A percentile compares a stretch with the other conserved stretches of the same genome.
These are phyloP conservation scores for Diaporthe amygdali DNA, from an alignment of 2,329 filamentous ascomycete species.

Conservation along the genomic window DNA sequence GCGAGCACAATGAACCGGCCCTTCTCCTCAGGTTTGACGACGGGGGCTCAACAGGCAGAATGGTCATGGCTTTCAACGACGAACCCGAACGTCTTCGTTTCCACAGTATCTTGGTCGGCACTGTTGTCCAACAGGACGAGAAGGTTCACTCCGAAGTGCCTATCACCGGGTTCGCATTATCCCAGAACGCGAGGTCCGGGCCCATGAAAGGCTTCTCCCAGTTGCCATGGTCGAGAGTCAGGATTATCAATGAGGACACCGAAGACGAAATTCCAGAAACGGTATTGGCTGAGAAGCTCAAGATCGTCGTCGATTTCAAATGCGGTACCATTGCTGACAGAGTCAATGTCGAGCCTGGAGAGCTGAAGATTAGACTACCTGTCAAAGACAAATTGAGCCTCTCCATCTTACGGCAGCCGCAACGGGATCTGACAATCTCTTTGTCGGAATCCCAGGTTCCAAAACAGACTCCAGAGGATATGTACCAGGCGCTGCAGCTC, in stretches of 20 bases:
- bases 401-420: constrained; percentile 72
- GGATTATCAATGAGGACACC: constrained; percentile 75
- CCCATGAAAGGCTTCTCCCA: constrained; percentile 55
- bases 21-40: constrained; percentile 75
- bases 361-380: constrained; percentile 70
- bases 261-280: constrained; percentile 68
- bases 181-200: constrained; percentile 55
- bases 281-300: constrained; percentile 77
- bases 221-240: constrained; percentile 69
- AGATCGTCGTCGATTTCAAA: constrained; percentile 76
- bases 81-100: constrained; percentile 73
- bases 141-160: constrained; percentile 73
- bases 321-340: constrained; percentile 83
- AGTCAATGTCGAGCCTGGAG: constrained; percentile 80
- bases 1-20: constrained; percentile 72
- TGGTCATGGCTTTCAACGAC: constrained; percentile 79
- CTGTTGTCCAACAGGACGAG: constrained; percentile 71
- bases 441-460: constrained; percentile 71
- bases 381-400: constrained; percentile 66
- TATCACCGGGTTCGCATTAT: constrained; percentile 68
- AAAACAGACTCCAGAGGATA: constrained; percentile 65
- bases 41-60: constrained; percentile 68
- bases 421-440: constrained; percentile 78
- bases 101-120: constrained; percentile 76
- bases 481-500: constrained; percentile 68